Evolutionary conservation across 305 asterid species (phyloP).

Genomic region (Fraxinus baroniana): DNA sequence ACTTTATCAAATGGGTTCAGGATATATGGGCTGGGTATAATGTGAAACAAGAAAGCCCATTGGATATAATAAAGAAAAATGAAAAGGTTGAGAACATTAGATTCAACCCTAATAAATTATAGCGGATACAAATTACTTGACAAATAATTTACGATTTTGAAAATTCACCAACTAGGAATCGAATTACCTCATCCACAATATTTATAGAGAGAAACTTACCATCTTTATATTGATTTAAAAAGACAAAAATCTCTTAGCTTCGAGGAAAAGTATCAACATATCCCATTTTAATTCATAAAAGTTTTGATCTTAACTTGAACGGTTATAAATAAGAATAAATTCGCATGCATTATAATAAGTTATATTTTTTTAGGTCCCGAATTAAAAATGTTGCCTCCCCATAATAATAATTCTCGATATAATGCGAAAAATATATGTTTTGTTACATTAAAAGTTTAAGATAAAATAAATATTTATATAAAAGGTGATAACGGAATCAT

Average conservation of each 20-base stretch:
- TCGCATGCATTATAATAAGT: not conserved
- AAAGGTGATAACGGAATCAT: not conserved
- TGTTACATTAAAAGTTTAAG: not conserved
- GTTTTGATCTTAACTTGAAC: not conserved
- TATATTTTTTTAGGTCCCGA: no score
- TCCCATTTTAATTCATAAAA: no score
- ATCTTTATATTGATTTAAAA: no score
- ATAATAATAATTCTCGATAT: no score
- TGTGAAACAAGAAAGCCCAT: not conserved
- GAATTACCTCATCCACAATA: not conserved
- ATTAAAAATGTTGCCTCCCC: no score
- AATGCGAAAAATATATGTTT: no score
- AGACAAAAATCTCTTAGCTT: no score
- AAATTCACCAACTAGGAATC: not conserved
- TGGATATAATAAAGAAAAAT: not conserved
- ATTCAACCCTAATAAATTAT: no score
- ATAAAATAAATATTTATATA: no score
- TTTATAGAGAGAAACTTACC: not conserved
- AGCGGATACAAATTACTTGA: not conserved
- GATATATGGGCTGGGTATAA: not conserved
- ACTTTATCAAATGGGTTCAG: not conserved
- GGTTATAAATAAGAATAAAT: not conserved
- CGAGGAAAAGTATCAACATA: no score
- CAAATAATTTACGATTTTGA: no score
- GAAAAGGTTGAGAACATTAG: no score